Evolutionary conservation across 2,329 filamentous ascomycete genomes (phyloP).

Genomic region (Cryphonectria nitschkei): DNA sequence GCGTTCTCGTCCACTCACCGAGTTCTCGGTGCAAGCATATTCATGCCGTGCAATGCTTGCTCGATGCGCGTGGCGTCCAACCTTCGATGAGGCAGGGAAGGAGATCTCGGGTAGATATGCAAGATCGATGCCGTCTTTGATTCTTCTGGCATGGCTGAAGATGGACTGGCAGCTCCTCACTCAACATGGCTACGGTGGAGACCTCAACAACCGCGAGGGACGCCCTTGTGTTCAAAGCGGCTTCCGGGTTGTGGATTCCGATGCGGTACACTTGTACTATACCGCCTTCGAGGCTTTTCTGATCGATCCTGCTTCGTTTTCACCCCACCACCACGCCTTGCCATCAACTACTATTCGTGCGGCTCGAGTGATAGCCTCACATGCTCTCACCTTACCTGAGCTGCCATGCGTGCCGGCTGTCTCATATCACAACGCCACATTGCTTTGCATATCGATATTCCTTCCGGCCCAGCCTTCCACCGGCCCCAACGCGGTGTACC

Average conservation of each 20-base stretch:
- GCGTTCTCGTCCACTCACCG: not conserved
- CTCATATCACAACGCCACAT: not conserved
- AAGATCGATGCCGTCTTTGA: conserved; percentile 13
- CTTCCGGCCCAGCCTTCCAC: not conserved
- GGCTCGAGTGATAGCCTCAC: not conserved
- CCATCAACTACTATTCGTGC: not conserved
- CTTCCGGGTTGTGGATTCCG: not conserved
- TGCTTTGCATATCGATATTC: not conserved
- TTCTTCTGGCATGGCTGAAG: not conserved
- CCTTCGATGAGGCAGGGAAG: not conserved
- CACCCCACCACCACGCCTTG: not conserved
- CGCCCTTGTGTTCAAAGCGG: not conserved
- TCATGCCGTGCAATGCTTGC: not conserved
- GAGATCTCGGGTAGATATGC: conserved; percentile 6
- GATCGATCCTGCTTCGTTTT: not conserved
- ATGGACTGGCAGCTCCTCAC: not conserved
- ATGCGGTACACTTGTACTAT: not conserved
- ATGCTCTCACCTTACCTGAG: not conserved
- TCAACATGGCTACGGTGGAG: not conserved
- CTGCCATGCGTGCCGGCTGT: not conserved
- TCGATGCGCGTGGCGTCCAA: not conserved
- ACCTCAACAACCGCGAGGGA: not conserved
- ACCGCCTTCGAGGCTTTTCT: not conserved
- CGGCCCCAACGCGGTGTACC: not conserved
- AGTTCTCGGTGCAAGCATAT: not conserved